These are phyloP conservation scores for Debaryomycetaceae sp. DNA, from an alignment of 1,139 yeast species.

Conservation along the genomic window DNA sequence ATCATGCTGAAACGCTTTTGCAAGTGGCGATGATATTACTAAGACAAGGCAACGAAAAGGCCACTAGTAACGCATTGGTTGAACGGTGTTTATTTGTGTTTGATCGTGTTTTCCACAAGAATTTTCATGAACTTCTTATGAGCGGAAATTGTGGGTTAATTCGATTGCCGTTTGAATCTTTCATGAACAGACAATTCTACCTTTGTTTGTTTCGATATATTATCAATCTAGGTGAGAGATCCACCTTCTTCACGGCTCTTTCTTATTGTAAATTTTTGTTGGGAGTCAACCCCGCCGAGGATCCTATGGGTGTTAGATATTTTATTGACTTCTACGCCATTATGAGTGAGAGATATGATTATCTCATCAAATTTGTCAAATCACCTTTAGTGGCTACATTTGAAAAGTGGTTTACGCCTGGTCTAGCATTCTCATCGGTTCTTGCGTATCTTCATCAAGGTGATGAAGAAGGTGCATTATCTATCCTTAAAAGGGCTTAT, in stretches of 20 bases:
- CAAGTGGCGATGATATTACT: constrained; percentile 75
- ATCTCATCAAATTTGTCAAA: constrained; percentile 51
- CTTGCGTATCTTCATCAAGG: constrained; percentile 51
- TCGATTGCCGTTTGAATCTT: constrained; percentile 73
- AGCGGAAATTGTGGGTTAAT: constrained; percentile 56
- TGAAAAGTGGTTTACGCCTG: constrained; percentile 69
- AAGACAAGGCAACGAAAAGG: constrained; percentile 71
- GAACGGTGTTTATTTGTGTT: constrained; percentile 78
- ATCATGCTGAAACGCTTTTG: constrained; percentile 73
- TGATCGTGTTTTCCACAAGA: constrained; percentile 53
- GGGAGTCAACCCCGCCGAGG: constrained; percentile 72
- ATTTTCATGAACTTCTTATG: constrained; percentile 41
- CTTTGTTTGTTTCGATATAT: constrained; percentile 72
- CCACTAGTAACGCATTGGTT: constrained; percentile 65
- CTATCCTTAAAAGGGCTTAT: constrained; percentile 49
- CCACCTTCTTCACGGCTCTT: constrained; percentile 74
- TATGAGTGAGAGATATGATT: constrained; percentile 61
- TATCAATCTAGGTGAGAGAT: constrained; percentile 67
- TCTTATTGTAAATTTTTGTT: constrained; percentile 68
- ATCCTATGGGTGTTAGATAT: constrained; percentile 80
- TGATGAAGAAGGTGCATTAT: constrained; percentile 41
- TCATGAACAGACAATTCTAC: constrained; percentile 74
- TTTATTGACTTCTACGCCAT: constrained; percentile 80
- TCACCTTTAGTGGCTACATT: constrained; percentile 59
- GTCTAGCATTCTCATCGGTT: constrained; percentile 64